Percentiles rank a stretch among this genome's conserved stretches.
Conservation (phyloP, 1,284 basidiomycete species). For the Sutorius eximius region DNA sequence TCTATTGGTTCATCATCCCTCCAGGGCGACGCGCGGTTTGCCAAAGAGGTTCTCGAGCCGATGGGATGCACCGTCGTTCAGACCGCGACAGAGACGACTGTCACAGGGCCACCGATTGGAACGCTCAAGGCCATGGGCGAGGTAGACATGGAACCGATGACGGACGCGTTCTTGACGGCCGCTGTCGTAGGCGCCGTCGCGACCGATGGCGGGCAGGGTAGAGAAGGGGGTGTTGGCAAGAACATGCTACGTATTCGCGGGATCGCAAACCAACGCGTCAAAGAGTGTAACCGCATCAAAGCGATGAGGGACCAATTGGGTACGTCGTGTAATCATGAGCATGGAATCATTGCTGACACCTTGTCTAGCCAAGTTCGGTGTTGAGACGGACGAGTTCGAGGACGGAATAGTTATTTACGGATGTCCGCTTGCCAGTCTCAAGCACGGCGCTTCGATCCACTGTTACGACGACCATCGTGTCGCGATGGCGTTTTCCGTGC, state of each 20-base stretch:
- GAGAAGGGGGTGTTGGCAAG: constrained; percentile 28
- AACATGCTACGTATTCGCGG: constrained; percentile 83
- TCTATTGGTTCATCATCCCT: constrained; percentile 91
- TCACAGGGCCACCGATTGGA: constrained; percentile 85
- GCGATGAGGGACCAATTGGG: constrained; percentile 97
- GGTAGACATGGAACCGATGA: constrained; percentile 99
- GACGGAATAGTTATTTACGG: constrained; percentile 94
- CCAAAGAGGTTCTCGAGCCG: constrained; percentile 86
- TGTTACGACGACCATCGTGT: constrained; percentile 99
- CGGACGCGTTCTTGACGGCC: constrained; percentile 97
- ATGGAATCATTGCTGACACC: background rate
- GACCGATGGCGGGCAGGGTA: constrained; percentile 36
- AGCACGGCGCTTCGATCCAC: constrained; percentile 74
- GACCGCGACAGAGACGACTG: constrained; percentile 88
- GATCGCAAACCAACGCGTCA: constrained; percentile 98
- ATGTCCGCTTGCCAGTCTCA: constrained; percentile 62
- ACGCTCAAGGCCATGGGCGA: constrained; percentile 65
- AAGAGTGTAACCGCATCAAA: constrained; percentile 96
- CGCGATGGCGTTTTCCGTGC: constrained; percentile 96
- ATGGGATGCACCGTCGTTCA: constrained; percentile 96
- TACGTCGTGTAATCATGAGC: constrained; percentile 29
- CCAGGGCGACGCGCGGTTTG: constrained; percentile 96
- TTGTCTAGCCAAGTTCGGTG: constrained; percentile 85
- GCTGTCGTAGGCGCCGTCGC: constrained; percentile 90
- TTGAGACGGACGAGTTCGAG: constrained; percentile 88